A percentile compares a stretch with the other conserved stretches of the same genome.
These are phyloP conservation scores for Cryptosporidium ubiquitum DNA, from an alignment of 169 alveolate species.

Conservation along the genomic window DNA sequence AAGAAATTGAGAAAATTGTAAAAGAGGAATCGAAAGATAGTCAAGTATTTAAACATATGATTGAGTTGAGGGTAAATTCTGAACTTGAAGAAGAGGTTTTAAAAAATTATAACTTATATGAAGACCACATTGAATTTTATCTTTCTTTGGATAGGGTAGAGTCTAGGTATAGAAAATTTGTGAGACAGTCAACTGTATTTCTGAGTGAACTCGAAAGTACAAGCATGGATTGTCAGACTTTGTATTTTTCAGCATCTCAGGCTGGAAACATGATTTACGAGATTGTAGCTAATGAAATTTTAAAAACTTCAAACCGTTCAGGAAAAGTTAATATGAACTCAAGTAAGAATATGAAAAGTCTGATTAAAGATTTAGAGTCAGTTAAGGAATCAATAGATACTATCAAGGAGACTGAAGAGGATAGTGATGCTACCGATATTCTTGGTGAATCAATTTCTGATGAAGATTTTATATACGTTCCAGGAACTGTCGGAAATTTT, in stretches of 20 bases:
- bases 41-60: neutral
- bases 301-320: conserved; percentile 2
- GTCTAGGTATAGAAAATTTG: neutral
- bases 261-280: conserved; percentile 27
- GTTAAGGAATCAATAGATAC: conserved; percentile 35
- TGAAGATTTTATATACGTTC: conserved; percentile 60
- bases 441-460: conserved; percentile 52
- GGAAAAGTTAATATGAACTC: conserved; percentile 2
- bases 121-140: neutral
- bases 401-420: conserved; percentile 21
- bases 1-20: neutral
- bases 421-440: conserved; percentile 23
- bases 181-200: conserved; percentile 24
- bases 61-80: neutral
- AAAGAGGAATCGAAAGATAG: neutral
- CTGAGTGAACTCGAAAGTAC: conserved; percentile 5
- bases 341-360: neutral
- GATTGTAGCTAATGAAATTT: conserved; percentile 21
- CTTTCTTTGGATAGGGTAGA: neutral
- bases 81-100: conserved; percentile 5
- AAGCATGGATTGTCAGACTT: neutral
- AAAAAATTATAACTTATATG: neutral
- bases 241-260: conserved; percentile 22
- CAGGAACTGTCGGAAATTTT: conserved; percentile 16
- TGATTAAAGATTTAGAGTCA: conserved; percentile 27